Evolutionary conservation across 257 asterid species (phyloP), one percentile per base, ranked within the genome.

Genomic region (Nicotiana attenuata): DNA sequence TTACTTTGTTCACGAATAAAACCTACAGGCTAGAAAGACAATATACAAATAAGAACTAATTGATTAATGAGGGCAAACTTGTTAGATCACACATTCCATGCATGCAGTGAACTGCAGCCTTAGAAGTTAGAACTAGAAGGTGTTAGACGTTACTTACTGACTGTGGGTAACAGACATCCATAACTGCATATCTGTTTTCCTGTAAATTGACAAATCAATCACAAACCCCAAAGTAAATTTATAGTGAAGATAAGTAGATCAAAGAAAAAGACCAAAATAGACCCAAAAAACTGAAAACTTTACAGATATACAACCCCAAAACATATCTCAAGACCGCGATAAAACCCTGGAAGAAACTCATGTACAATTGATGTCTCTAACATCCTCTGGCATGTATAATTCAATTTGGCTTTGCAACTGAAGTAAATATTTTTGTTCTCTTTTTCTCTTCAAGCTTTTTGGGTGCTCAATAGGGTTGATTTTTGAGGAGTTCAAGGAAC

Each of bases 1-100:
- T 92, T 92, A 90, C 99, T 96, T 88, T 93, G 90, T 89, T 96
- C 98, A 47, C 97, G 95, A 67, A 96, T 94, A 85, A 89, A 91
- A 89, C 97, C 98, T 91, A 87, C 98, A 89, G 98, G 99, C 99
- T 96, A 85, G 83, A 86, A 85, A 81, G 63, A 89, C 75, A 65
- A 56, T 56, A 71, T 81, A 76, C 81, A 82, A 76, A 69, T 83
- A 77, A 86, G 82, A 83, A 81, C 77, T 65, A 60, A 22, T 29
- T 24, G 57, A 78, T 52, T 75, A 59, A 61, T 26, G 61, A 78
- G 80, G 66, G 76, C 52, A 5, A 81, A 57, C 52, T 38, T 38
- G 79, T 80, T 86, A 77, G 80, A 82, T 75, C 55, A 13, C 73
- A 76, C 11, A 59, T 52, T 53, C 24, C 60, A 55, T 81, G 57